phyloP scores from a whole-genome alignment of 805 yeast species.

The Ogataea ramenticola region DNA sequence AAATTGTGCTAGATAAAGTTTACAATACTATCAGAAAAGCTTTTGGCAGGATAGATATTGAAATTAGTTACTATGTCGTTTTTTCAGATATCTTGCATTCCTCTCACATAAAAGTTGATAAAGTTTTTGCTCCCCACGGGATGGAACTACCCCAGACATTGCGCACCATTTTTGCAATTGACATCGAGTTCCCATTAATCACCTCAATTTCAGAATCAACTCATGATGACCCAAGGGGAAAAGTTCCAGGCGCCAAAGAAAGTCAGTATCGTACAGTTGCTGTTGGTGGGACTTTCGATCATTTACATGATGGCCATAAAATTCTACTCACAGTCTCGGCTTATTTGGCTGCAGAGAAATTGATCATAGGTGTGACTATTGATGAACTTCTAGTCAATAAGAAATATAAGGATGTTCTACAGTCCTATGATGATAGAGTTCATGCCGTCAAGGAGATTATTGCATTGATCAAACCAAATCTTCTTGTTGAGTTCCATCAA shows the following conservation, averaged over 20 bases:
- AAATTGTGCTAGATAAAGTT: background rate
- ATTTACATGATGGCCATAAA: conserved; percentile 92
- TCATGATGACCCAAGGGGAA: background rate
- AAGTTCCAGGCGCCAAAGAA: background rate
- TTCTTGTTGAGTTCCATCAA: conserved; percentile 46
- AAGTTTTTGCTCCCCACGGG: background rate
- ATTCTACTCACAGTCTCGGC: conserved; percentile 69
- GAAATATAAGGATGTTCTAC: conserved; percentile 58
- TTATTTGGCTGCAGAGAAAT: conserved; percentile 42
- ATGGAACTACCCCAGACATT: background rate
- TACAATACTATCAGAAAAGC: background rate
- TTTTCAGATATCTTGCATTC: background rate
- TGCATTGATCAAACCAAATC: conserved; percentile 34
- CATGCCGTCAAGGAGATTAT: conserved; percentile 43
- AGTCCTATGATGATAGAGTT: conserved; percentile 48
- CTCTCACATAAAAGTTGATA: background rate
- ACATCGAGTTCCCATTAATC: background rate
- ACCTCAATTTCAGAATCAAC: background rate
- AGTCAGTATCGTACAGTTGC: conserved; percentile 31
- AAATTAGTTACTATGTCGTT: background rate
- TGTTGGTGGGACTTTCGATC: conserved; percentile 97
- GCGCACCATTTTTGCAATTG: background rate
- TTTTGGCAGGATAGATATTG: background rate
- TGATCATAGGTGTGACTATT: conserved; percentile 85
- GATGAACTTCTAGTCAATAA: conserved; percentile 65